Base-by-base conservation (phyloP, 2,329 filamentous ascomycete species). In the Trichoderma sp. region DNA sequence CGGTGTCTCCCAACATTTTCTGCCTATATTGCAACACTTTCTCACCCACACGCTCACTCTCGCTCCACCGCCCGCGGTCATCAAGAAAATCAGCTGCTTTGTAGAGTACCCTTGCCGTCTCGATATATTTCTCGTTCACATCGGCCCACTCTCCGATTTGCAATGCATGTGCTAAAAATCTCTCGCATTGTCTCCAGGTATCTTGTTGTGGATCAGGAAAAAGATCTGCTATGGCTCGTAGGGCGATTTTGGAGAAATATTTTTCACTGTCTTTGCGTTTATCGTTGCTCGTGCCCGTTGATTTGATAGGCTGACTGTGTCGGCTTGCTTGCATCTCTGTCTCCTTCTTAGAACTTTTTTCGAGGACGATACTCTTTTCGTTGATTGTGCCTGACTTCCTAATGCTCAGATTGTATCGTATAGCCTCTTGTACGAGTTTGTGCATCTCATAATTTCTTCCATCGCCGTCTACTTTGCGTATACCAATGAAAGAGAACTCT, bases 1-100 rank as follows among this genome's bases (percentile, higher is more conserved):
- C 75, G 52, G 65, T 72, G 43, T 75, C 72, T 56, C 69, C 70
- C 40, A 69, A 16, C 2, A 4, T 14, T 37, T 53, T 35, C 10
- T 11, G 43, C 2, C 13, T 6, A 35, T 35, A n/a, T 31, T 29
- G 31, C 7, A 63, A 24, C 5, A 4, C 2, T 4, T 4, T 24
- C 37, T 37, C 14, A n/a, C 27, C 8, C 14, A 63, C n/a, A 1
- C 11, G 6, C 31, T 53, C 43, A 4, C 4, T 4, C n/a, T 63
- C 60, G 1, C 19, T 63, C 60, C 60, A 63, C 3, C 43, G 3
- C 5, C 43, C 60, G 16, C 60, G 33, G 1, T 63, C 29, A 0
- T 3, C 0, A 6, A 63, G 5, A 4, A 63, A 63, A 0, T 0
- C 0, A 5, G 31, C 53, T 10, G 35, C 29, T 24, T 13, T 53